Conservation (phyloP, 768 basidiomycete species). For the Phanerochaete sordida region DNA sequence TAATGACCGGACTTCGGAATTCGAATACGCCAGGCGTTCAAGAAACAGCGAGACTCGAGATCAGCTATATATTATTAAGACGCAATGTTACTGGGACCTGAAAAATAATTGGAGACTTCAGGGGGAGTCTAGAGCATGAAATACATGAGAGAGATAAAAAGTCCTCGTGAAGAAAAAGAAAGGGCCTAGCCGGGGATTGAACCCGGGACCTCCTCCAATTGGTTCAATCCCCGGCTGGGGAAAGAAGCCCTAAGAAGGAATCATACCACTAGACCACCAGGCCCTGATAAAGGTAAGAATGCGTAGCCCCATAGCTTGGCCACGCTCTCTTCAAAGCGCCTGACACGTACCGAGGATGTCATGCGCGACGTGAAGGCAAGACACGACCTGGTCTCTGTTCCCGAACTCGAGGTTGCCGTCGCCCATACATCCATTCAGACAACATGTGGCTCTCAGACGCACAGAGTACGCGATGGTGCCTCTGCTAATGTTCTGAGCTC, state of each 20-base stretch:
- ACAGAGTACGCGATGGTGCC: constrained; percentile 44
- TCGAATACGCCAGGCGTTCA: no score
- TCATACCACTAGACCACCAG: constrained; percentile 66
- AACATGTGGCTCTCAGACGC: constrained; percentile 66
- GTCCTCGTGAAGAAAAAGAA: constrained; percentile 1
- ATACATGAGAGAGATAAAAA: neutral
- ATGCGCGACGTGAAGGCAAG: neutral
- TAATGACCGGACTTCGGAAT: no score
- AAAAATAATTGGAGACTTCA: no score
- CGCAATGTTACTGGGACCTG: no score
- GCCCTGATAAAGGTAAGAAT: constrained; percentile 23
- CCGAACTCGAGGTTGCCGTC: neutral
- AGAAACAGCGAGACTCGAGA: no score
- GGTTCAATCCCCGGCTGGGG: neutral
- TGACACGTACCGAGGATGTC: neutral
- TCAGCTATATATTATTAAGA: no score
- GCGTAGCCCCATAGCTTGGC: no score
- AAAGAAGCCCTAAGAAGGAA: constrained; percentile 51
- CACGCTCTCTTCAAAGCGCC: no score
- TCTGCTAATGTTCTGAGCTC: neutral
- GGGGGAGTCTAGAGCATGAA: no score
- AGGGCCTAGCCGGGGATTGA: constrained; percentile 83
- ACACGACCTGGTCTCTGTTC: neutral
- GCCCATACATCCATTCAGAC: neutral
- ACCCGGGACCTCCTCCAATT: constrained; percentile 80